Evolutionary conservation across 2,329 filamentous ascomycete genomes (phyloP).

Genomic region (Thielaviopsis euricoi): DNA sequence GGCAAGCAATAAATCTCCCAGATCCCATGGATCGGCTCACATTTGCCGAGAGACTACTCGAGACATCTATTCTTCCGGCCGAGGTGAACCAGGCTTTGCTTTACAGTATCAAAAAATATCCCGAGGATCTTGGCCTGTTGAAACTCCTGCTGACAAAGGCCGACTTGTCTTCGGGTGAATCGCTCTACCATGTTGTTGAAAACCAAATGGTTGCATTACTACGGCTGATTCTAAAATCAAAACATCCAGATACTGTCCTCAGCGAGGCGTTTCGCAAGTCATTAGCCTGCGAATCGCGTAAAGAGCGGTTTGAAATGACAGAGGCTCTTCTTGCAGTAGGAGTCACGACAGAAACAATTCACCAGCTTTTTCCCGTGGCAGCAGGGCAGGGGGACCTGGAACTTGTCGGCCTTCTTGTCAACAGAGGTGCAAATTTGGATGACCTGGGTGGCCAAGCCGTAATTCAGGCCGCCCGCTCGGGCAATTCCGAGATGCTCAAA

Average conservation of each 20-base stretch:
- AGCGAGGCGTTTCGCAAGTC: slow-evolving; percentile 28
- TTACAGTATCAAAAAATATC: slow-evolving; percentile 30
- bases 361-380: slow-evolving; percentile 32
- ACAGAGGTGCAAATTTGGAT: slow-evolving; percentile 33
- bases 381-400: slow-evolving; percentile 35
- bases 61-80: slow-evolving; percentile 28
- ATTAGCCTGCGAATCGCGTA: slow-evolving; percentile 22
- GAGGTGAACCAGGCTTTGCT: slow-evolving; percentile 36
- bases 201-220: slow-evolving; percentile 29
- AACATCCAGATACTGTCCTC: slow-evolving; percentile 22
- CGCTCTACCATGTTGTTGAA: slow-evolving; percentile 28
- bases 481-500: slow-evolving; percentile 30
- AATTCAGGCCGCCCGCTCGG: slow-evolving; percentile 35
- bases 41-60: slow-evolving; percentile 32
- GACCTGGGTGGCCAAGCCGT: slow-evolving; percentile 36
- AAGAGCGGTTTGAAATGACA: slow-evolving; percentile 28
- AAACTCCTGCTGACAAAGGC: slow-evolving; percentile 28
- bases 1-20: slow-evolving; percentile 32
- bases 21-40: slow-evolving; percentile 34
- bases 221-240: slow-evolving; percentile 24
- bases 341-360: slow-evolving; percentile 28
- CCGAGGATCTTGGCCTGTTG: slow-evolving; percentile 33
- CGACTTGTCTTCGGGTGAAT: slow-evolving; percentile 33
- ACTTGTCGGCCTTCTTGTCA: slow-evolving; percentile 33
- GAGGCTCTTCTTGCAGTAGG: slow-evolving; percentile 29